A percentile compares a stretch with the other conserved stretches of the same genome.
Conservation (phyloP, 176 grass and related monocot genomes). For the Puya raimondii region DNA sequence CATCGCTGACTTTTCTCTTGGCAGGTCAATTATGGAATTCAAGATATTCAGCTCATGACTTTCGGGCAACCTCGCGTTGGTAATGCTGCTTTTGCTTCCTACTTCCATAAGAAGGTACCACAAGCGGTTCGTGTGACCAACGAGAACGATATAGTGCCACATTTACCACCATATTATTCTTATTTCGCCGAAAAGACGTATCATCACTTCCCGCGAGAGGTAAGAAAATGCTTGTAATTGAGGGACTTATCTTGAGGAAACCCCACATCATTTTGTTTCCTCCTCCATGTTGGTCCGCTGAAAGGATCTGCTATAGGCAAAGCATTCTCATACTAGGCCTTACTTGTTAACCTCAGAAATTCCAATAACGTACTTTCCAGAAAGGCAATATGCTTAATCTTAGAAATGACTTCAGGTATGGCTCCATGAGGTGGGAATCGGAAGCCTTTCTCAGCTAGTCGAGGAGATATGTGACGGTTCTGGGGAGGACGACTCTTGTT, state of each 20-base stretch:
- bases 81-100: conserved; percentile 76
- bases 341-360: too few relatives aligned
- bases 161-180: conserved; percentile 78
- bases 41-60: conserved; percentile 56
- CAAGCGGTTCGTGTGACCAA: conserved; percentile 68
- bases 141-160: conserved; percentile 83
- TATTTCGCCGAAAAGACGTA: conserved; percentile 67
- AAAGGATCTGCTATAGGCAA: too few relatives aligned
- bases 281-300: too few relatives aligned
- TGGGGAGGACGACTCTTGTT: conserved; percentile 73
- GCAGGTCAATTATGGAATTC: conserved; percentile 55
- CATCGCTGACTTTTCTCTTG: conserved; percentile 10
- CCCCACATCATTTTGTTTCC: too few relatives aligned
- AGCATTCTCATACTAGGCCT: too few relatives aligned
- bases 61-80: conserved; percentile 91
- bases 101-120: conserved; percentile 56
- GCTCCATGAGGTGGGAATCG: conserved; percentile 34
- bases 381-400: background rate
- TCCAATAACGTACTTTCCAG: background rate
- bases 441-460: background rate
- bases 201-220: conserved; percentile 89
- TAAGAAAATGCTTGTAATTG: conserved; percentile 8
- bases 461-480: conserved; percentile 76
- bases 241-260: too few relatives aligned
- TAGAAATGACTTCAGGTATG: conserved; percentile 51